Base-by-base conservation (phyloP, 768 basidiomycete genomes). In the Sarcomyxa edulis region DNA sequence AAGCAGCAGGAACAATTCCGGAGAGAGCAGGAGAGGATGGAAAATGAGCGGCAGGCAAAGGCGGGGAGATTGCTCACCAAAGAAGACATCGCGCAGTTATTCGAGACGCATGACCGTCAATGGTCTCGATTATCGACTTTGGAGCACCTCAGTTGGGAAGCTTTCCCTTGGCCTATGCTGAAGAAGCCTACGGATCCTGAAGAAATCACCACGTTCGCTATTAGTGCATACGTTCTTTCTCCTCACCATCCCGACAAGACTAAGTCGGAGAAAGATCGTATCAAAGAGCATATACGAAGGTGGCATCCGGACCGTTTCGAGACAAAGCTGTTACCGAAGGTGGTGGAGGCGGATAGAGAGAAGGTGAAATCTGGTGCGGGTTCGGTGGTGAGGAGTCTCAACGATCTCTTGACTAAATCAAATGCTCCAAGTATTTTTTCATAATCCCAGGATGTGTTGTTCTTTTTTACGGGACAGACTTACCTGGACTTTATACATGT, bases 301-400 rank as follows among this genome's bases (percentile, higher is more conserved):
- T 90, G 85, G 86, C 86, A 90, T 58, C 86, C 87, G 4, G 87
- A 90, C 59, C 76, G 83, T 23, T 89, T 90, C 51, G 81, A 88
- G 47, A 77, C 76, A 24, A 78, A 81, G 55, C 61, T 75, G 37
- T 55, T 89, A 52, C 62, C 70, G 8, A 78, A 78, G 58, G 83
- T 88, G 34, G 59, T 64, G 34, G 78, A 80, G 44, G 66, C 55
- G 24, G 83, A 88, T 44, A 70, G 68, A 54, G 84, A 78, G 51
- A 72, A 58, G 50, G 84, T 90, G 35, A 72, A 75, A 59, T 71
- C 74, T 41, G 87, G 80, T n/a, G 83, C 83, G 1, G 85, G 84
- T 19, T 60, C 62, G 20, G 87, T 91, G 36, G 80, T 76, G 34
- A 68, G 86, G 46, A 73, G 66, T 54, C 67, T 90, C 40, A 87